These are phyloP conservation scores for Ilex paraguariensis DNA, from an alignment of 305 asterid genomes.

Conservation along the genomic window DNA sequence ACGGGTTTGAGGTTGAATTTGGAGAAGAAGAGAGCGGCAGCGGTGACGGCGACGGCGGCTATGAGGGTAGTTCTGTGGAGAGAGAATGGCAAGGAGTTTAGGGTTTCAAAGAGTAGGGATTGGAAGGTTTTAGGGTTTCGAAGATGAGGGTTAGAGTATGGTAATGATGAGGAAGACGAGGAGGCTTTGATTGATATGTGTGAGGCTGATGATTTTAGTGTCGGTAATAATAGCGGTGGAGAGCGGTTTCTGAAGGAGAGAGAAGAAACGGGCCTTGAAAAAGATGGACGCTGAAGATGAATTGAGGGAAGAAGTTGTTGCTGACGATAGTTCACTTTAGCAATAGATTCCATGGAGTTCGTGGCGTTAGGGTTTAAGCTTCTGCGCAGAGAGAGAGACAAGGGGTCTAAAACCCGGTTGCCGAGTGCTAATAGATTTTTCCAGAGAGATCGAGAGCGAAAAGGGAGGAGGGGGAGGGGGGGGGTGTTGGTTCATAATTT, in stretches of 20 bases:
- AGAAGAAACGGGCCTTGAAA: conserved; percentile 35
- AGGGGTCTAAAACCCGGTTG: too few relatives aligned
- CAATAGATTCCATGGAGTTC: conserved; percentile 38
- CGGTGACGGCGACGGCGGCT: conserved; percentile 51
- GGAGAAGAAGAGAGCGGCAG: conserved; percentile 48
- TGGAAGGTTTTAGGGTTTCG: conserved; percentile 3
- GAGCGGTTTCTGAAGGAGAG: conserved; percentile 32
- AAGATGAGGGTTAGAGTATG: too few relatives aligned
- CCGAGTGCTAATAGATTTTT: too few relatives aligned
- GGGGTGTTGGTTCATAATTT: too few relatives aligned
- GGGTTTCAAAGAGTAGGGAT: conserved; percentile 1
- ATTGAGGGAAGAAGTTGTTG: conserved; percentile 20
- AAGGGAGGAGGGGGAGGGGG: too few relatives aligned
- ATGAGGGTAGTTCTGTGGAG: conserved; percentile 40
- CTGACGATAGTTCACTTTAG: conserved; percentile 31
- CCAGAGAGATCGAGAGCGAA: too few relatives aligned
- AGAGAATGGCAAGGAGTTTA: conserved; percentile 12
- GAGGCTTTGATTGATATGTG: conserved; percentile 9
- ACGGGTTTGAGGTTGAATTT: conserved; percentile 35
- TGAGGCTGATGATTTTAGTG: conserved; percentile 32
- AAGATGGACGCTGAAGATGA: conserved; percentile 31
- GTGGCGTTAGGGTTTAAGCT: conserved; percentile 14
- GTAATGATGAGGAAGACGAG: background rate
- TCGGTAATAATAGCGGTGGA: conserved; percentile 18
- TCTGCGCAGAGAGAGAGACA: too few relatives aligned